Evolutionary conservation across 2,329 filamentous ascomycete species (phyloP), one percentile per base, ranked within the genome.

Genomic region (Penicillium sp.): DNA sequence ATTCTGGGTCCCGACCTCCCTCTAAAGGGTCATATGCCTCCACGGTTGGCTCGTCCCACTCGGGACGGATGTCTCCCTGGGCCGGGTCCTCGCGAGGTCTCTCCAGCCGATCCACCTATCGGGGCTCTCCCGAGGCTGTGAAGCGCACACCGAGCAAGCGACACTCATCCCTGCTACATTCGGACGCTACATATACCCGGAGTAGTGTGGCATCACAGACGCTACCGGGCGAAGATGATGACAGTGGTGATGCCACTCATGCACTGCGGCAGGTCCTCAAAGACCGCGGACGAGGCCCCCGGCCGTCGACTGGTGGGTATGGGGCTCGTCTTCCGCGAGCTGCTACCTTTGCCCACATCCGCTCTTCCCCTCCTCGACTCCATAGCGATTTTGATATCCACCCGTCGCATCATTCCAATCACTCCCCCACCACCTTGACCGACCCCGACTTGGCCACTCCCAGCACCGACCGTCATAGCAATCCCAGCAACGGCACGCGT

Each of bases 401-500:
- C 52, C 68, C 73, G n/a, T 38, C 49, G 38, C 71, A 71, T 14
- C 77, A 78, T 52, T 71, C 75, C 45, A 81, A 77, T 60, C 72
- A 71, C 20, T 82, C 81, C n/a, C 82, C 83, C 17, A 81, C 79
- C 2, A 83, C 80, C 31, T 75, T 81, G 58, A 80, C 81, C 8
- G 80, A 83, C 61, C 77, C 79, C 10, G 80, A 80, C 56, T 65
- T 83, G 53, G 77, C 78, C 2, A 85, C 83, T 0, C 83, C 83
- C 2, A 82, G 77, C 59, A 84, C 82, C 15, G 82, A 84, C 55
- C 80, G 81, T 41, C 82, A 80, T 61, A 83, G 78, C 64, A 78
- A 81, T 20, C 81, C 80, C 10, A 81, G 80, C 61, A 80, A 75
- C 61, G 81, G 81, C 38, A 86, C 84, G 10, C 80, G 85, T 39